phyloP scores from a whole-genome alignment of 805 yeast genomes.

The Pachysolen tannophilus region DNA sequence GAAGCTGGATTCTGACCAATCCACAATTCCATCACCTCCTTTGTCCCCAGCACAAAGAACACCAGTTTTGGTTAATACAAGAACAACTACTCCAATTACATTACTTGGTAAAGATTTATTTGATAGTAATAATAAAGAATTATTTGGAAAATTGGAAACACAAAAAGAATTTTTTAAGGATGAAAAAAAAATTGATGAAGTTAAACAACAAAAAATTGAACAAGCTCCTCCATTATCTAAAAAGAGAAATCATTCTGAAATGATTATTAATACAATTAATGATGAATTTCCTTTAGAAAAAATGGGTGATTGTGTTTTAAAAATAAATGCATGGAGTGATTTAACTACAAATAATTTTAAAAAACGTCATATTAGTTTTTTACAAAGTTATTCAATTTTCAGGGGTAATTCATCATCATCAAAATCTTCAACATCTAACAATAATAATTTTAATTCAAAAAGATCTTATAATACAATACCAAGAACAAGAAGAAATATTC shows the following conservation, averaged over 20 bases:
- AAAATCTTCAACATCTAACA: conserved; percentile 9
- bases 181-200: not conserved
- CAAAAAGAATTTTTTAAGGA: not conserved
- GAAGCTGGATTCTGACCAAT: too few relatives aligned
- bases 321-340: conserved; percentile 43
- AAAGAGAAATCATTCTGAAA: too few relatives aligned
- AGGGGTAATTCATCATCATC: conserved; percentile 3
- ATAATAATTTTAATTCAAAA: conserved; percentile 1
- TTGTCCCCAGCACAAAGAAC: conserved; percentile 26
- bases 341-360: conserved; percentile 36
- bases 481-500: conserved; percentile 17
- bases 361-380: conserved; percentile 39
- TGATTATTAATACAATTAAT: conserved; percentile 10
- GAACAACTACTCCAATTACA: conserved; percentile 17
- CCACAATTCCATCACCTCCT: conserved; percentile 30
- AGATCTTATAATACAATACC: conserved; percentile 21
- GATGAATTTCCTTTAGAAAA: conserved; percentile 40
- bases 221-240: too few relatives aligned
- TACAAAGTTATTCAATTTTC: conserved; percentile 38
- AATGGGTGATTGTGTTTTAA: conserved; percentile 35
- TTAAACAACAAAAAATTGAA: not conserved
- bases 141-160: not conserved
- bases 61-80: conserved; percentile 19
- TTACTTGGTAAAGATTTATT: conserved; percentile 6
- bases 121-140: conserved; percentile 8